phyloP scores from a whole-genome alignment of 2,329 filamentous ascomycete genomes.

The Epichloe elymi region DNA sequence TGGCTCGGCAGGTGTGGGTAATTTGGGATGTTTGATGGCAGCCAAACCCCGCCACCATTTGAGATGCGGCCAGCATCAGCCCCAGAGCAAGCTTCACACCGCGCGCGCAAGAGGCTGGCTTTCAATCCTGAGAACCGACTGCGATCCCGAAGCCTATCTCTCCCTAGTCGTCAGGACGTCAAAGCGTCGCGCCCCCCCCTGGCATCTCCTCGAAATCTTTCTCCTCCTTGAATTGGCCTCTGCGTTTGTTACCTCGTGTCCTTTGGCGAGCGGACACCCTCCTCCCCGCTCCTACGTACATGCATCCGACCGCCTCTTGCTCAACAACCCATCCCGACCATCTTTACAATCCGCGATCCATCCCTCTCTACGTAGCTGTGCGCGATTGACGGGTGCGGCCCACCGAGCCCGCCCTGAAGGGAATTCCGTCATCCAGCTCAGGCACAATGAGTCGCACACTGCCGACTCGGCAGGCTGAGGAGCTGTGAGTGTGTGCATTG shows the following conservation, averaged over 20 bases:
- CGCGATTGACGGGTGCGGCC: background rate
- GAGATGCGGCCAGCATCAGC: too few relatives aligned
- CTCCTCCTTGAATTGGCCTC: background rate
- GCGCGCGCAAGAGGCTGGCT: too few relatives aligned
- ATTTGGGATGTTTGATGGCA: too few relatives aligned
- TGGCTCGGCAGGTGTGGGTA: too few relatives aligned
- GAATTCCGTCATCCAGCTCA: background rate
- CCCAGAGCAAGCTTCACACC: too few relatives aligned
- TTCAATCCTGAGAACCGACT: background rate
- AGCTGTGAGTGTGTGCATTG: conserved; percentile 51
- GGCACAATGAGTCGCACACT: conserved; percentile 56
- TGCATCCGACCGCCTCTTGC: conserved; percentile 5
- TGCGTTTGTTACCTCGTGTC: too few relatives aligned
- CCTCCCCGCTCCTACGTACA: background rate
- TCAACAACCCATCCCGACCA: background rate
- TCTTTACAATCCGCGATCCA: background rate
- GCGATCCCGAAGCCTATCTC: background rate
- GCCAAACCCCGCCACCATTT: too few relatives aligned
- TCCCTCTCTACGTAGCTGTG: background rate
- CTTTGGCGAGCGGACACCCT: background rate
- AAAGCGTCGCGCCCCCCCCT: background rate
- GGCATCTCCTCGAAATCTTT: background rate
- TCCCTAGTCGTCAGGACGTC: background rate
- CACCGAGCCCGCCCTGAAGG: background rate
- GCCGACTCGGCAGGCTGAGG: conserved; percentile 71